phyloP scores from a whole-genome alignment of 2,329 filamentous ascomycete genomes.

The Aspergillus sp. region DNA sequence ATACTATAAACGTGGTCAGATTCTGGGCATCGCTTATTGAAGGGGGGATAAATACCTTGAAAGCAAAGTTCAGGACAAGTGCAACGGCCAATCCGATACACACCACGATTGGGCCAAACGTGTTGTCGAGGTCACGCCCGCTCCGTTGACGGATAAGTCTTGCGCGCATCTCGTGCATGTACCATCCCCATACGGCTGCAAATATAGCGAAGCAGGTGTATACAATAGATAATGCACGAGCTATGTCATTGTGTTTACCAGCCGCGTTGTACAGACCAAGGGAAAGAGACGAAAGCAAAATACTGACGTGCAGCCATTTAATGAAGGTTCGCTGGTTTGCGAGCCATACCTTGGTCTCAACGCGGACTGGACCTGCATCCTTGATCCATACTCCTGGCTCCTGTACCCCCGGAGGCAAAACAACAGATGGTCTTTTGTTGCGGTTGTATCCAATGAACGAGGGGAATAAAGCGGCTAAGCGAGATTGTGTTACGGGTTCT shows the following conservation, averaged over 20 bases:
- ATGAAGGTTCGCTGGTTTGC: slow-evolving; percentile 98
- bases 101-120: slow-evolving; percentile 80
- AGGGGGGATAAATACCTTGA: slow-evolving; percentile 57
- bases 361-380: slow-evolving; percentile 84
- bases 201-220: slow-evolving; percentile 83
- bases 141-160: slow-evolving; percentile 81
- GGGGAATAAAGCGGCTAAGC: slow-evolving; percentile 72
- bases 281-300: slow-evolving; percentile 80
- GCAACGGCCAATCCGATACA: slow-evolving; percentile 76
- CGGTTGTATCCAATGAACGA: slow-evolving; percentile 76
- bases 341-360: slow-evolving; percentile 98
- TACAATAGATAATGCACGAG: slow-evolving; percentile 73
- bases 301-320: slow-evolving; percentile 95
- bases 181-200: slow-evolving; percentile 83
- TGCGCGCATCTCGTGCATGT: slow-evolving; percentile 72
- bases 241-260: slow-evolving; percentile 69
- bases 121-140: slow-evolving; percentile 89
- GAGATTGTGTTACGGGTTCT: slow-evolving; percentile 51
- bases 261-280: slow-evolving; percentile 88
- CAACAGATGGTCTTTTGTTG: slow-evolving; percentile 50
- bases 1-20: slow-evolving; percentile 28
- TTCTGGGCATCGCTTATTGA: neutral
- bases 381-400: slow-evolving; percentile 90
- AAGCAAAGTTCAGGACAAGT: slow-evolving; percentile 81
- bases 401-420: slow-evolving; percentile 81